phyloP scores from a whole-genome alignment of 768 basidiomycete genomes.

The Trametopsis cervina region DNA sequence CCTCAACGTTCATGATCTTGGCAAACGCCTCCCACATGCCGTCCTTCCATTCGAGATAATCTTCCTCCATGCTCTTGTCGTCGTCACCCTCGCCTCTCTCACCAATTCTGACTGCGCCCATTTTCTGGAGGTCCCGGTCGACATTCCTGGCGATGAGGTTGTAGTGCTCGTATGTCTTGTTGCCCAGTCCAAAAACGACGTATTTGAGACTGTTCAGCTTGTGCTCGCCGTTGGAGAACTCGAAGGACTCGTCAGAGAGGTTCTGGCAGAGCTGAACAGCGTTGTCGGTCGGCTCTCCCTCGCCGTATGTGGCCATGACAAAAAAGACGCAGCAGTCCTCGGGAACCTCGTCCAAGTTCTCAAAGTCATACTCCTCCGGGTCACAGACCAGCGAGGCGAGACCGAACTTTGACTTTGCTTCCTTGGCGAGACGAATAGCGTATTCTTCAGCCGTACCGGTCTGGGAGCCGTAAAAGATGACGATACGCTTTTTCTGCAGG shows the following conservation, averaged over 20 bases:
- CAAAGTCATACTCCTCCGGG: constrained; percentile 98
- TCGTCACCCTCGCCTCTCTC: constrained; percentile 95
- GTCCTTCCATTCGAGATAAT: constrained; percentile 99
- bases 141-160: constrained; percentile 82
- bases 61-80: constrained; percentile 99
- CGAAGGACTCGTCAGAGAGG: constrained; percentile 78
- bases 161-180: constrained; percentile 94
- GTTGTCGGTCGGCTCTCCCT: constrained; percentile 98
- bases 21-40: constrained; percentile 92
- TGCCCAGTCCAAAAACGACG: constrained; percentile 90
- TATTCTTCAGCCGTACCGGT: constrained; percentile 99
- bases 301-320: constrained; percentile 97
- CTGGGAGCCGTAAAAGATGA: constrained; percentile 98
- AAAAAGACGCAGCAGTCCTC: constrained; percentile 88
- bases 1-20: constrained; percentile 80
- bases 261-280: constrained; percentile 93
- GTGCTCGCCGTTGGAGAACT: constrained; percentile 76
- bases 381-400: constrained; percentile 95
- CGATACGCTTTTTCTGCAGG: constrained; percentile 86
- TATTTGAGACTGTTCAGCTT: constrained; percentile 83
- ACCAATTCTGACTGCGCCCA: constrained; percentile 83
- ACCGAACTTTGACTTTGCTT: constrained; percentile 94
- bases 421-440: constrained; percentile 95
- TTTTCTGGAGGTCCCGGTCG: constrained; percentile 63
- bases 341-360: constrained; percentile 87